Conservation (phyloP, 169 alveolate genomes). For the Eimeria falciformis region DNA sequence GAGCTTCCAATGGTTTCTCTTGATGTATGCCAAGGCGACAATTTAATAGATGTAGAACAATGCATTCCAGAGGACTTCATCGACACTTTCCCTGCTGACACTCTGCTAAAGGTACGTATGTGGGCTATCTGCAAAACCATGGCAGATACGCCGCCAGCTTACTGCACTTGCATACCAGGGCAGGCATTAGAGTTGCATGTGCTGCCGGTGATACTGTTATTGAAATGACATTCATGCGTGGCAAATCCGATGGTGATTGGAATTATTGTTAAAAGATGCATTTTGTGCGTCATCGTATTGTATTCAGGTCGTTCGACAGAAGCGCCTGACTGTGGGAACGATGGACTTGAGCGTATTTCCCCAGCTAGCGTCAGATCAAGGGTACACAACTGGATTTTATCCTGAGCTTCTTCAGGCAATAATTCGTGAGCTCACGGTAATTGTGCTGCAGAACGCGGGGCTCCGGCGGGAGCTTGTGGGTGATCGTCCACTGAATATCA, state of each 20-base stretch:
- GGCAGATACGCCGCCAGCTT: too few species aligned
- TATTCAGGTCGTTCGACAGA: slow-evolving; percentile 36
- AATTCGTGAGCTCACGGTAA: slow-evolving; percentile 49
- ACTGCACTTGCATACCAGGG: too few species aligned
- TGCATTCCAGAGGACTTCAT: slow-evolving; percentile 51
- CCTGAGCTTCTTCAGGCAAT: slow-evolving; percentile 59
- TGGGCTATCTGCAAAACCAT: too few species aligned
- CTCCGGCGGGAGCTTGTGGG: slow-evolving; percentile 65
- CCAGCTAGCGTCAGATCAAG: slow-evolving; percentile 57
- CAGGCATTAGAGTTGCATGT: too few species aligned
- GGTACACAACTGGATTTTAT: slow-evolving; percentile 38
- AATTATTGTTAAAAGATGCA: neutral
- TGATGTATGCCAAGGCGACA: slow-evolving; percentile 44
- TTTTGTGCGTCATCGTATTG: neutral
- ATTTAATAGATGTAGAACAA: slow-evolving; percentile 43
- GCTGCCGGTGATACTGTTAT: too few species aligned
- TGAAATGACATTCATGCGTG: too few species aligned
- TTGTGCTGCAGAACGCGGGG: slow-evolving; percentile 60
- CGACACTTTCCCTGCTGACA: slow-evolving; percentile 40
- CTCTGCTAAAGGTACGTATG: slow-evolving; percentile 18
- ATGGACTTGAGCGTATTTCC: slow-evolving; percentile 67
- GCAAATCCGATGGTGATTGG: neutral
- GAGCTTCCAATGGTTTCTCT: slow-evolving; percentile 48
- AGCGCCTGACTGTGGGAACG: slow-evolving; percentile 51
- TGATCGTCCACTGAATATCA: slow-evolving; percentile 41